Evolutionary conservation across 225 moss, liverwort and hornwort genomes (phyloP).

Genomic region (Pleurozium schreberi): DNA sequence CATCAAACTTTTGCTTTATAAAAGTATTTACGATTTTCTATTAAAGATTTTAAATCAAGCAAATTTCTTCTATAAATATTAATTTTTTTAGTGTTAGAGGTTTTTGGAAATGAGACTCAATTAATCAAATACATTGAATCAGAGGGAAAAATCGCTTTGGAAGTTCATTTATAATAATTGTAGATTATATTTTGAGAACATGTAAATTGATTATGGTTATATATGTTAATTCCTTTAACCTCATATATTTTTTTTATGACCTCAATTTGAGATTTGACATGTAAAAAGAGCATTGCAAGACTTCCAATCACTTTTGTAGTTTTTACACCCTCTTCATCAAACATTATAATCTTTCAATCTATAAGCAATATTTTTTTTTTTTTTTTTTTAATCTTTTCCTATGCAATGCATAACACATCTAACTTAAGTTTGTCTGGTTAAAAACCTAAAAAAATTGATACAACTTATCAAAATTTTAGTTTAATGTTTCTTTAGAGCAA

Average conservation of each 20-base stretch:
- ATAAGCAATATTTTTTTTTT: neutral
- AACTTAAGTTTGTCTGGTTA: neutral
- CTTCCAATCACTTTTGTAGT: neutral
- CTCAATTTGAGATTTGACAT: neutral
- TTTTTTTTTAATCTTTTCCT: neutral
- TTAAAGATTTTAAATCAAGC: too few species aligned
- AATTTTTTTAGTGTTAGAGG: neutral
- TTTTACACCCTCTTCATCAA: neutral
- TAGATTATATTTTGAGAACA: neutral
- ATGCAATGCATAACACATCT: neutral
- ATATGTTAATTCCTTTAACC: too few species aligned
- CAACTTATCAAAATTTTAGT: neutral
- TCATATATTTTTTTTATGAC: neutral
- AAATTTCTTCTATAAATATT: neutral
- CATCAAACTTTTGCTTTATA: neutral
- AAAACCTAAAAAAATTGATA: neutral
- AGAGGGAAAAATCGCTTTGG: neutral
- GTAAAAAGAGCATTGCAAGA: neutral
- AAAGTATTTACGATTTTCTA: neutral
- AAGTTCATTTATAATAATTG: neutral
- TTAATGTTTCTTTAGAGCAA: neutral
- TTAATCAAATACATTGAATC: neutral
- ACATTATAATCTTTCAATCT: neutral
- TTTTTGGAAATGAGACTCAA: neutral
- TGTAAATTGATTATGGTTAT: neutral